These are phyloP conservation scores for Populus euphratica DNA, from an alignment of 345 rosid genomes.

Conservation along the genomic window DNA sequence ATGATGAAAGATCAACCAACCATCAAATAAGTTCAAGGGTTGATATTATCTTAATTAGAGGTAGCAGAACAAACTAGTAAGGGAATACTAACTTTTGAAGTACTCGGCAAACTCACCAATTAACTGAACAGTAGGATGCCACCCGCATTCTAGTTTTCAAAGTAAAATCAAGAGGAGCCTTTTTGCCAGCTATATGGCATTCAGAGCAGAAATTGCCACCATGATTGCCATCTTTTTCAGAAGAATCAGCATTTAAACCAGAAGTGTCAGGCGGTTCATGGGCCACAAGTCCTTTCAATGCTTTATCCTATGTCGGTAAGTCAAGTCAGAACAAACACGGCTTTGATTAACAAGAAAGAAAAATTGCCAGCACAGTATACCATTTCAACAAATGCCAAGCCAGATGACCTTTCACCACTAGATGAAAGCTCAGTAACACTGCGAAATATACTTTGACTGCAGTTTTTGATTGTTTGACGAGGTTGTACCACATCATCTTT, in stretches of 20 bases:
- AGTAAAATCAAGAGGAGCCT: conserved; percentile 80
- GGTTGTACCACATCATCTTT: conserved; percentile 33
- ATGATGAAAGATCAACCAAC: not conserved
- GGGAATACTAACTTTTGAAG: conserved; percentile 9
- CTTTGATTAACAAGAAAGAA: conserved; percentile 6
- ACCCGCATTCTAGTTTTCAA: conserved; percentile 70
- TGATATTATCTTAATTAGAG: not conserved
- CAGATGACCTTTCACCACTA: conserved; percentile 48
- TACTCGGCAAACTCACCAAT: conserved; percentile 48
- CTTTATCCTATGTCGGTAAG: conserved; percentile 58
- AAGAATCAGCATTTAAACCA: conserved; percentile 30
- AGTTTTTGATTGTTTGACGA: conserved; percentile 44
- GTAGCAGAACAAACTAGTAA: conserved; percentile 2
- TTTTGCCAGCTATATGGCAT: conserved; percentile 48
- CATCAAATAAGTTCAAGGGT: not conserved
- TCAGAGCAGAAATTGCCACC: conserved; percentile 47
- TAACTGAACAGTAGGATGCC: conserved; percentile 55
- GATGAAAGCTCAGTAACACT: conserved; percentile 78
- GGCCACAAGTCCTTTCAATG: conserved; percentile 75
- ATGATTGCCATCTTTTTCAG: conserved; percentile 39
- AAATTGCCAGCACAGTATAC: conserved; percentile 41
- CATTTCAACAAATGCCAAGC: conserved; percentile 63
- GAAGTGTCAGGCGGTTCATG: conserved; percentile 31
- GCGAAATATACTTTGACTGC: conserved; percentile 64
- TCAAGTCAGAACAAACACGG: conserved; percentile 4